Evolutionary conservation across 495 filamentous ascomycete genomes (phyloP), one percentile per base, ranked within the genome.

Genomic region (Hypoxylon lienhwacheense): DNA sequence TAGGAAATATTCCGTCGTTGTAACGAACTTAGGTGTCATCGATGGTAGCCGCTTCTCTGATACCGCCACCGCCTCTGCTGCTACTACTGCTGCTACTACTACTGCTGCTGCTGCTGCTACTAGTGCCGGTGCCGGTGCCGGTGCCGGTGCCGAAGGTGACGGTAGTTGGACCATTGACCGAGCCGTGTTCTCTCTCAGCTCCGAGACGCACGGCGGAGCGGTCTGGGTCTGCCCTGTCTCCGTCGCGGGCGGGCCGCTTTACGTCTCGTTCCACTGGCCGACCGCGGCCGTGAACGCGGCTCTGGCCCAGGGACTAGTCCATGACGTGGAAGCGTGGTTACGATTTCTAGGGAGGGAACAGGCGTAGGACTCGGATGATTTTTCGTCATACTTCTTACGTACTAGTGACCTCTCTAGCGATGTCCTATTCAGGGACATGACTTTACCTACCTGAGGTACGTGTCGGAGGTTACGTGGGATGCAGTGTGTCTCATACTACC

Each of bases 11-110:
- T 58, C 70, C 10, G 66, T 65, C 48, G 65, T 61, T 8, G 55
- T 75, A 6, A 67, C 65, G 12, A 75, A 75, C 37, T 32, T 73
- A 5, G 70, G 70, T 36, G 47, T 59, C 2, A 28, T 65, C 39
- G 47, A 66, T 21, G 43, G 53, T 8, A 8, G 12, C 8, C 7
- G 8, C 12, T 5, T 20, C n/a, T 22, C 20, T 1, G 7, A 10
- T 15, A 8, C 21, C 20, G 8, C 1, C 20, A 12, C 8, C 21
- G 12, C n/a, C 6, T 11, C 8, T 4, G 8, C 7, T 7, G 19
- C 41, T 8, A 26, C 26, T 2, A 8, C 16, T 10, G 10, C 7
- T 12, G 10, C 12, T 20, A 11, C 12, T 14, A 12, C 20, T 1
- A 11, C 19, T 15, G 7, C 21, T 14, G 8, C 1, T 12, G 21